Percentiles rank a stretch among this genome's conserved stretches.
Conservation (phyloP, 78 protist genomes). For the Emiliania huxleyi region DNA sequence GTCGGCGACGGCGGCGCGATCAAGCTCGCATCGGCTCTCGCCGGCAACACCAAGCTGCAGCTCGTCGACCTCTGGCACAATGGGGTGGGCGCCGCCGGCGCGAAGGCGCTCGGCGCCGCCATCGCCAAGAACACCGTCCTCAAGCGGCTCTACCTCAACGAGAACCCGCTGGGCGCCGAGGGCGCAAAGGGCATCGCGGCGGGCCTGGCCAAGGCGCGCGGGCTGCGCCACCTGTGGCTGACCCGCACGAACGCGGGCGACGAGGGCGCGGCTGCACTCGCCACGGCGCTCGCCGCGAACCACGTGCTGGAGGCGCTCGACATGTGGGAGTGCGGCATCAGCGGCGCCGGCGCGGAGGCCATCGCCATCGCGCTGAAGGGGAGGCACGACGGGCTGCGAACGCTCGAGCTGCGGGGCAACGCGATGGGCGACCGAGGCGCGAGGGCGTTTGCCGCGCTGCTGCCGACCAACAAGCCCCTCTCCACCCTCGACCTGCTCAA, state of each 20-base stretch:
- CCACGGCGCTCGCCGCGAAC: neutral
- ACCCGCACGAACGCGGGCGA: neutral
- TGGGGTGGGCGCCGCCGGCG: neutral
- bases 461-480: neutral
- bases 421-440: neutral
- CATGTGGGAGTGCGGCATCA: neutral
- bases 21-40: neutral
- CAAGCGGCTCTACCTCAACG: neutral
- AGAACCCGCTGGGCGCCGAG: constrained; percentile 1
- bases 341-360: neutral
- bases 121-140: neutral
- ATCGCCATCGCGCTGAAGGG: neutral
- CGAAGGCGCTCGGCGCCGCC: neutral
- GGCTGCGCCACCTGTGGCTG: neutral
- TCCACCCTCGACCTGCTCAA: neutral
- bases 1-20: neutral
- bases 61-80: neutral
- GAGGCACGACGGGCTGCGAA: neutral
- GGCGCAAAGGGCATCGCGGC: neutral
- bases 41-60: neutral
- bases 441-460: neutral
- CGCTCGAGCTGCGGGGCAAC: constrained; percentile 15
- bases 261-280: neutral
- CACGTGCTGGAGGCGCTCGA: neutral
- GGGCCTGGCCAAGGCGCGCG: neutral